Evolutionary conservation across 2,329 filamentous ascomycete species (phyloP), one percentile per base, ranked within the genome.

Genomic region (Ophiostoma montium): DNA sequence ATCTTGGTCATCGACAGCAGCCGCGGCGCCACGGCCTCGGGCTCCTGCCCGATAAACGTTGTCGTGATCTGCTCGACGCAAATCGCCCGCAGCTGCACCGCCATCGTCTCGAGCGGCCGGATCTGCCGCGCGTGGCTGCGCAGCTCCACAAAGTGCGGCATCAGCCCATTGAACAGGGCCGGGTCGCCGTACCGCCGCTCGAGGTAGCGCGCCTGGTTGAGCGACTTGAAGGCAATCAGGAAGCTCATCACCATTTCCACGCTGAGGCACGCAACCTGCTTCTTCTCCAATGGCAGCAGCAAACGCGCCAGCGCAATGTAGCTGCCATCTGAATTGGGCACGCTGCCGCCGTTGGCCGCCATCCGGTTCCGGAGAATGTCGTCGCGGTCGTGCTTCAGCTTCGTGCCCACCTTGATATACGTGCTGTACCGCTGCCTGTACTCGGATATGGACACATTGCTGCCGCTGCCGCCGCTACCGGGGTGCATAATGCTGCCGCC

Each of bases 371-470:
- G 60, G 6, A 62, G 55, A 33, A 74, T 65, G 15, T 62, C 67
- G 53, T 79, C 75, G 23, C 73, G 71, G 12, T 68, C 63, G 52
- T 76, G 74, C 63, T 79, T 79, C 16, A 78, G 63, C 48, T 66
- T 69, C 31, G 65, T 70, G 2, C 71, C 75, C 8, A 76, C 56
- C 39, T 42, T 42, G 11, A 30, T 21, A 15, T 16, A 42, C 15
- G 19, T 8, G 39, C 16, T 42, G 39, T 42, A 42, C 3, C 39
- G 39, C 23, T 42, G 39, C 15, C 39, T 10, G n/a, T 16, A 42
- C 39, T 42, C 39, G 23, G n/a, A 10, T 2, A 27, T 23, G 15
- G 39, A 30, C 15, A 30, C 9, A 10, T 16, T 42, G 23, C 23
- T 16, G 39, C 23, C 3, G 12, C 12, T 27, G 3, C 53, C 58